These are phyloP conservation scores for Phoma sp. DNA, from an alignment of 2,329 filamentous ascomycete species.

Conservation along the genomic window DNA sequence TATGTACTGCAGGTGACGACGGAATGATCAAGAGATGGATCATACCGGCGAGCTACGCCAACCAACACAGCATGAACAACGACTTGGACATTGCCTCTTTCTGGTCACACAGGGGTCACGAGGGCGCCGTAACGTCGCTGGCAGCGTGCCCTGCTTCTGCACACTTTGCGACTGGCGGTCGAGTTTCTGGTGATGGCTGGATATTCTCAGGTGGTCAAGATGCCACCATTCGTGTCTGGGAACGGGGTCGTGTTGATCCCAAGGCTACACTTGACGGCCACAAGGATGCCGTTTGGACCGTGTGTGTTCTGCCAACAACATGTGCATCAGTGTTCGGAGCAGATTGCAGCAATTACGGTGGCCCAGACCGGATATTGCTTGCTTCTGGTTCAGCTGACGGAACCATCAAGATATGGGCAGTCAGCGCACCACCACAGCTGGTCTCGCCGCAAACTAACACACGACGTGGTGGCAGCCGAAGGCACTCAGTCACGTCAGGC, in stretches of 20 bases:
- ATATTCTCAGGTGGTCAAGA: constrained; percentile 98
- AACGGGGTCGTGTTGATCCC: constrained; percentile 90
- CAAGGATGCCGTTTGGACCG: constrained; percentile 93
- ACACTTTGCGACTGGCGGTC: constrained; percentile 87
- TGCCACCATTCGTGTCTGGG: constrained; percentile 92
- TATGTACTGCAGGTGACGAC: constrained; percentile 95
- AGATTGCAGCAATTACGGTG: constrained; percentile 75
- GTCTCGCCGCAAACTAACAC: constrained; percentile 79
- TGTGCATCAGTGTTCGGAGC: constrained; percentile 80
- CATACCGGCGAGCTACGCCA: constrained; percentile 81
- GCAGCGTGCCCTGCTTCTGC: constrained; percentile 87
- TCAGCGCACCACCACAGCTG: constrained; percentile 87
- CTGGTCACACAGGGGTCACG: constrained; percentile 93
- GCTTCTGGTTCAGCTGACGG: constrained; percentile 92
- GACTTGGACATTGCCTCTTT: constrained; percentile 92
- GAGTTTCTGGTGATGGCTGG: constrained; percentile 92
- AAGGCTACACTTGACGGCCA: constrained; percentile 95
- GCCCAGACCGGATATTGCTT: constrained; percentile 85
- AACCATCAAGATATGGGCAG: constrained; percentile 90
- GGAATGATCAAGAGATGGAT: constrained; percentile 97
- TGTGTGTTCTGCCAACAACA: constrained; percentile 89
- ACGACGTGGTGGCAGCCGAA: constrained; percentile 76
- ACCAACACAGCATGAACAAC: constrained; percentile 66
- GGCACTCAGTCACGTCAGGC: constrained; percentile 93
- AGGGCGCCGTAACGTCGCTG: constrained; percentile 86